Evolutionary conservation across 83 land plant genomes (phyloP), one percentile per base, ranked within the genome.

Genomic region (Picea mariana): DNA sequence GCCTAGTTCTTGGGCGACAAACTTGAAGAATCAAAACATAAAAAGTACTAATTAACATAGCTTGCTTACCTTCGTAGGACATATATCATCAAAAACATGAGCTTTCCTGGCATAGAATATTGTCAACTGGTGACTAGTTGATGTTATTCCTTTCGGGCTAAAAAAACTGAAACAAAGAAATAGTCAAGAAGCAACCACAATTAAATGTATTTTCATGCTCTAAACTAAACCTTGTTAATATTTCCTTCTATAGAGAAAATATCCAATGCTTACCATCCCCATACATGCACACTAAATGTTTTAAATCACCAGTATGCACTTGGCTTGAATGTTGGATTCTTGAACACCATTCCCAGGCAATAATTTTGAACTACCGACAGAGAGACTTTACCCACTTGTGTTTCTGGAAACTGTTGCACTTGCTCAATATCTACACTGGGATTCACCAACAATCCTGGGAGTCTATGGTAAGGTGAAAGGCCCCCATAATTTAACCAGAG

Each of bases 61-160:
- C 1, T 15, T 34, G 23, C 75, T 69, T 44, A 91, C 93, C 93
- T 91, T 91, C 63, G 83, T 87, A 62, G 88, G 91, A 79, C 85
- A 88, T 9, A 91, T 91, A 81, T 89, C 88, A 82, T 91, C 91
- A 84, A 91, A 91, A 27, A 91, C 91, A 84, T 91, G 91, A 34
- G 91, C 93, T 85, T 91, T 91, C 23, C 93, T 89, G 27, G 83
- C 89, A 81, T 91, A 91, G 77, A 91, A 88, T 82, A 91, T 91
- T 31, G 89, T 91, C 93, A 91, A 88, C 65, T 91, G 91, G 65
- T 83, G 81, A 77, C 84, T 76, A 17, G 81, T 80, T 26, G 90
- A 78, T 42, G 82, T 18, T 72, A 85, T 5, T 62, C 82, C 68
- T 78, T 84, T 87, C 34, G 82, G 87, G 66, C 93, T 87, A 86